A percentile compares a stretch with the other conserved stretches of the same genome.
Evolutionary conservation across 306 rosid species (phyloP).

Genomic region (Dalbergia cochinchinensis): DNA sequence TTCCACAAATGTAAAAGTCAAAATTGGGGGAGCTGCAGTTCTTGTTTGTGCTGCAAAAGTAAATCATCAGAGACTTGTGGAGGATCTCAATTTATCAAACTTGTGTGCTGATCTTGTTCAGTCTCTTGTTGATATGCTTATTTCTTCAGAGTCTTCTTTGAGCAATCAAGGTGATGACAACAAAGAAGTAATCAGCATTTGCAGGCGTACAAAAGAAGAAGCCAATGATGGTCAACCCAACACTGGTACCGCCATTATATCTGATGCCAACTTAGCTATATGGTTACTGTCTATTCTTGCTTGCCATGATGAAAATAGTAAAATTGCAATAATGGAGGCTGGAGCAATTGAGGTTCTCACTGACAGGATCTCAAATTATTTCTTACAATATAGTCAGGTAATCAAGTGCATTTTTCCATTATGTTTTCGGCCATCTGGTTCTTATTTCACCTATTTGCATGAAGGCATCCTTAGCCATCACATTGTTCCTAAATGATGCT

Average conservation of each 20-base stretch:
- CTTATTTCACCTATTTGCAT: constrained; percentile 38
- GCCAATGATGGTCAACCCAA: constrained; percentile 53
- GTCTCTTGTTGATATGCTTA: constrained; percentile 76
- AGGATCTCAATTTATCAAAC: constrained; percentile 78
- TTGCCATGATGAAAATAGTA: constrained; percentile 84
- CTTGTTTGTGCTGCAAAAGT: constrained; percentile 92
- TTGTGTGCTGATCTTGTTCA: constrained; percentile 73
- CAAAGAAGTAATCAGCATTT: constrained; percentile 75
- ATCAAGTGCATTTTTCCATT: constrained; percentile 38
- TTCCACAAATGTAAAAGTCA: constrained; percentile 71
- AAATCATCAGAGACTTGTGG: constrained; percentile 83
- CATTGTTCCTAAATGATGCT: constrained; percentile 29
- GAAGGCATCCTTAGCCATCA: constrained; percentile 2
- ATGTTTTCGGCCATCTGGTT: constrained; percentile 39
- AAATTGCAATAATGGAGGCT: constrained; percentile 83
- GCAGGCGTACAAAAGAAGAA: constrained; percentile 63
- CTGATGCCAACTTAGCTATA: constrained; percentile 74
- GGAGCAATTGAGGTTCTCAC: constrained; percentile 88
- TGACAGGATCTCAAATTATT: constrained; percentile 77
- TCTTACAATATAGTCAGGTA: constrained; percentile 85
- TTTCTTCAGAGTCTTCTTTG: constrained; percentile 59
- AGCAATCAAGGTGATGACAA: constrained; percentile 53
- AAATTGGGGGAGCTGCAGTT: constrained; percentile 87
- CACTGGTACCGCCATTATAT: constrained; percentile 65
- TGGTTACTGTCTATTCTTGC: constrained; percentile 92